A percentile compares a stretch with the other conserved stretches of the same genome.
phyloP scores from a whole-genome alignment of 176 grass and related monocot genomes.

The Ananas comosus region DNA sequence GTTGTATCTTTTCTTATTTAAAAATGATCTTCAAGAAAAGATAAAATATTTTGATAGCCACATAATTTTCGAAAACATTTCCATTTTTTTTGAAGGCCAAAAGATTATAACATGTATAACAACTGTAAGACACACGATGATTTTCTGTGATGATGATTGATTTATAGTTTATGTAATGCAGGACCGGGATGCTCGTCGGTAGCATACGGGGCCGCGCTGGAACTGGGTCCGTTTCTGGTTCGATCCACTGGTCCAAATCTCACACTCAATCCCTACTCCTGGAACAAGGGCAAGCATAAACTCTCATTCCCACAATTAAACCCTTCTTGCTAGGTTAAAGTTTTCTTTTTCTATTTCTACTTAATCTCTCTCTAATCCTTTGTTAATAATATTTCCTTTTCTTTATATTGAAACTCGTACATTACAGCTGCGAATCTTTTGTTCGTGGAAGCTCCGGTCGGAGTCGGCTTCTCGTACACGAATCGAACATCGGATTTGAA shows the following conservation, averaged over 20 bases:
- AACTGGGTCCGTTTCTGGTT: conserved; percentile 80
- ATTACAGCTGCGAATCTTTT: conserved; percentile 68
- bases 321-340: neutral
- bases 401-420: neutral
- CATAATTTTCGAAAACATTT: too few relatives aligned
- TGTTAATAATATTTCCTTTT: too few relatives aligned
- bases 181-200: conserved; percentile 81
- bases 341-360: neutral
- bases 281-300: conserved; percentile 68
- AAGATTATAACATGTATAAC: too few relatives aligned
- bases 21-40: too few relatives aligned
- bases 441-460: conserved; percentile 82
- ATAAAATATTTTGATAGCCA: too few relatives aligned
- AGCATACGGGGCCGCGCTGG: conserved; percentile 83
- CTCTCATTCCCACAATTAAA: neutral
- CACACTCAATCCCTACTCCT: conserved; percentile 71
- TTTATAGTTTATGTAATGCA: conserved; percentile 21
- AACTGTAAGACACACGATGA: too few relatives aligned
- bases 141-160: too few relatives aligned
- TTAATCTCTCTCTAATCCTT: neutral
- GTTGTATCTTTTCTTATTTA: too few relatives aligned
- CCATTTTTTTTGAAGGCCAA: too few relatives aligned
- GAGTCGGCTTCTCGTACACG: conserved; percentile 92
- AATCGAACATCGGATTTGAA: conserved; percentile 57
- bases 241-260: conserved; percentile 39